Conservation (phyloP, 2,329 filamentous ascomycete species). For the Pseudohalonectria lignicola region DNA sequence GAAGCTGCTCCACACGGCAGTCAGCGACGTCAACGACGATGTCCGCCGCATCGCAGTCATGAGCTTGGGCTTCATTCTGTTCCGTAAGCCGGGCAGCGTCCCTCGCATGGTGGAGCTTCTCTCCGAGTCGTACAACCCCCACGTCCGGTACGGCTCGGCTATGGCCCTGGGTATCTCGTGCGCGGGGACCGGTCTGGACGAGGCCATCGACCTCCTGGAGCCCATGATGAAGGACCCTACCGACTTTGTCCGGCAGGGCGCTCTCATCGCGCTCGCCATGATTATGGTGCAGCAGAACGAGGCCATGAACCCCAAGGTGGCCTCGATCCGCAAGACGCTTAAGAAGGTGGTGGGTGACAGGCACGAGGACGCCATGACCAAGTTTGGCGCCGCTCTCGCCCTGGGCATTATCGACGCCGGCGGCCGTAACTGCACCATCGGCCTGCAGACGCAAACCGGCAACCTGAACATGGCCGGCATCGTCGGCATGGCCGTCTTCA, state of each 20-base stretch:
- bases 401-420: slow-evolving; percentile 97
- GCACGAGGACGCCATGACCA: slow-evolving; percentile 98
- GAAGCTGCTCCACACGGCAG: slow-evolving; percentile 87
- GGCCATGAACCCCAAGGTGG: slow-evolving; percentile 94
- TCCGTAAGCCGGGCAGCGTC: slow-evolving; percentile 93
- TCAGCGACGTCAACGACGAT: slow-evolving; percentile 97
- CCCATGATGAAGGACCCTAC: slow-evolving; percentile 99
- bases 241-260: slow-evolving; percentile 95
- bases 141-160: slow-evolving; percentile 93
- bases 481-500: slow-evolving; percentile 95
- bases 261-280: slow-evolving; percentile 89
- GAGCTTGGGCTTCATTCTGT: slow-evolving; percentile 95
- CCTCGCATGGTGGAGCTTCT: slow-evolving; percentile 98
- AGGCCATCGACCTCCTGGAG: slow-evolving; percentile 92
- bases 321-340: slow-evolving; percentile 80
- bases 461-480: slow-evolving; percentile 98
- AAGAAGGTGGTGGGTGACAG: slow-evolving; percentile 90
- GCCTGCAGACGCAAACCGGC: slow-evolving; percentile 92
- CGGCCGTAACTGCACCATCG: slow-evolving; percentile 96
- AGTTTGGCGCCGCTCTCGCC: slow-evolving; percentile 89
- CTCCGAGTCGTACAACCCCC: slow-evolving; percentile 97
- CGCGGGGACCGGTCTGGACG: slow-evolving; percentile 87
- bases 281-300: slow-evolving; percentile 99
- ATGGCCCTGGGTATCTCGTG: slow-evolving; percentile 99
- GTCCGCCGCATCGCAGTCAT: slow-evolving; percentile 93